Conservation (phyloP, 345 rosid genomes). For the Eucalyptus erythrocorys region DNA sequence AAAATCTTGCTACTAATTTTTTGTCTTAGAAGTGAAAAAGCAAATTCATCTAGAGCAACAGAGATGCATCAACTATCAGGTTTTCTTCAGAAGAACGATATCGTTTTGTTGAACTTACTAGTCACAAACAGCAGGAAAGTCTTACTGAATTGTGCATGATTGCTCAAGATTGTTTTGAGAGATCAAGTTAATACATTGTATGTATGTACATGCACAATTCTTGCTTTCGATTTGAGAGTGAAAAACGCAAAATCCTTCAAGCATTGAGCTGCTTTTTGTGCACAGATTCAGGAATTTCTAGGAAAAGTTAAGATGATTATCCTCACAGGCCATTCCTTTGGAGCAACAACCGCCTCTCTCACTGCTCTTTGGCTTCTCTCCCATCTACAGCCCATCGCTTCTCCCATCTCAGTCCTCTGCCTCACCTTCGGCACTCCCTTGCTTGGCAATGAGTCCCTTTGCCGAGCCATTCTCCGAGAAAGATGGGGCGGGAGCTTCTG, state of each 20-base stretch:
- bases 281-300: slow-evolving; percentile 25
- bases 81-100: background rate
- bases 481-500: slow-evolving; percentile 69
- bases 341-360: slow-evolving; percentile 62
- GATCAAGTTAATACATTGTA: background rate
- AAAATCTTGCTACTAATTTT: background rate
- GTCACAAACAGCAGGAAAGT: background rate
- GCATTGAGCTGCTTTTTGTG: background rate
- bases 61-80: background rate
- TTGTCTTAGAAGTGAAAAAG: background rate
- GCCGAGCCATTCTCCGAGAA: slow-evolving; percentile 38
- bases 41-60: background rate
- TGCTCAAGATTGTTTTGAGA: background rate
- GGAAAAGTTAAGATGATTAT: slow-evolving; percentile 36
- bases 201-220: background rate
- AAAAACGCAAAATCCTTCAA: background rate
- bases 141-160: background rate
- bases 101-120: background rate
- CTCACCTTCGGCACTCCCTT: slow-evolving; percentile 85
- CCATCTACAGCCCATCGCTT: slow-evolving; percentile 4
- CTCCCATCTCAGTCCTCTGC: slow-evolving; percentile 36
- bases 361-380: slow-evolving; percentile 75
- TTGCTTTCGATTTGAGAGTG: background rate
- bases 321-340: slow-evolving; percentile 69
- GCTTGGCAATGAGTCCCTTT: slow-evolving; percentile 59